Evolutionary conservation across 2,329 filamentous ascomycete species (phyloP).

Genomic region (Fusarium oxysporum): DNA sequence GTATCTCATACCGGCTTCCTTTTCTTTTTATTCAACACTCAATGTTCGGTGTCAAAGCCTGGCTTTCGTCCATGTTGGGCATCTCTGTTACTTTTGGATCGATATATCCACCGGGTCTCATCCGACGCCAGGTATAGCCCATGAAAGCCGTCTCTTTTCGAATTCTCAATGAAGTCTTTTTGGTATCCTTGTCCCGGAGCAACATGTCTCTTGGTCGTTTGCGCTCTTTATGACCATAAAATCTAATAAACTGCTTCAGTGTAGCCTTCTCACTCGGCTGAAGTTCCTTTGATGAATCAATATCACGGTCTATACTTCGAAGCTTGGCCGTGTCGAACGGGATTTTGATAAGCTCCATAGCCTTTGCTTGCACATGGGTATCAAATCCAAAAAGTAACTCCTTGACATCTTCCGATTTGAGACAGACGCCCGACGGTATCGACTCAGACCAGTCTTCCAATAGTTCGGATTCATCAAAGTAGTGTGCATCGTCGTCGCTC

Average conservation of each 20-base stretch:
- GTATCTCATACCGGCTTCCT: not conserved
- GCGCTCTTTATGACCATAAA: conserved; percentile 72
- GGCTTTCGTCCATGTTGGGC: not conserved
- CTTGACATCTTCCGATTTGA: conserved; percentile 48
- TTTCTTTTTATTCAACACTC: not conserved
- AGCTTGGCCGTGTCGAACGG: conserved; percentile 63
- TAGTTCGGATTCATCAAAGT: conserved; percentile 86
- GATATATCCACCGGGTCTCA: conserved; percentile 51
- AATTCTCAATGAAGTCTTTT: conserved; percentile 77
- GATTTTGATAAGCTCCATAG: conserved; percentile 58
- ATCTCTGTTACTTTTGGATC: conserved; percentile 13
- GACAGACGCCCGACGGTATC: conserved; percentile 49
- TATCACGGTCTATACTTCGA: conserved; percentile 61
- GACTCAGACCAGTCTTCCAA: conserved; percentile 73
- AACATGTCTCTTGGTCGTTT: conserved; percentile 88
- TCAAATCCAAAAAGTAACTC: conserved; percentile 54
- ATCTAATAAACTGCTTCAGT: conserved; percentile 63
- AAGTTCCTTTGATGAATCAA: conserved; percentile 55
- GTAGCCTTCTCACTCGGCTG: conserved; percentile 53
- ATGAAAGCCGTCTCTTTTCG: conserved; percentile 87
- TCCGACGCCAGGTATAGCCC: conserved; percentile 85
- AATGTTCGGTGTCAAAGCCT: not conserved
- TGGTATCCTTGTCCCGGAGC: conserved; percentile 77
- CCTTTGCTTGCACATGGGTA: conserved; percentile 55
- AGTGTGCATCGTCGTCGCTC: conserved; percentile 80